phyloP scores from a whole-genome alignment of 2,329 filamentous ascomycete species.

The Cladosporium sp. region DNA sequence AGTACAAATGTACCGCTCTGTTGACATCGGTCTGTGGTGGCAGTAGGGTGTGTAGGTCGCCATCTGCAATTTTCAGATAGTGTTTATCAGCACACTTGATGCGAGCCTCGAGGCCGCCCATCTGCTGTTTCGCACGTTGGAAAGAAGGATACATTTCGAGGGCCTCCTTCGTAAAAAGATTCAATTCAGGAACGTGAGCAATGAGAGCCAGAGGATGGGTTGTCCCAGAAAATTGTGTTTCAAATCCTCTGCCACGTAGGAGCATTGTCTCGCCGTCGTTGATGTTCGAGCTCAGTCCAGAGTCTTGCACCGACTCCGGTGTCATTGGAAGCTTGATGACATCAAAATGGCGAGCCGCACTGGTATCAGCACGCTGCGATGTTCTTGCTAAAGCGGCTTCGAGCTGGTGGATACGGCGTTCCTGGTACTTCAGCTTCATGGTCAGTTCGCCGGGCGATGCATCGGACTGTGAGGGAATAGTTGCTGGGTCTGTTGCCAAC shows the following conservation, averaged over 20 bases:
- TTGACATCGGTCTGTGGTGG: constrained; percentile 39
- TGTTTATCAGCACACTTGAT: constrained; percentile 20
- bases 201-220: constrained; percentile 36
- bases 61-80: constrained; percentile 23
- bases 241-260: constrained; percentile 42
- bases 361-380: neutral
- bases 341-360: neutral
- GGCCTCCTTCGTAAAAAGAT: constrained; percentile 26
- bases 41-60: constrained; percentile 34
- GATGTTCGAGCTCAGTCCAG: constrained; percentile 16
- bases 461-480: neutral
- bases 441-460: constrained; percentile 16
- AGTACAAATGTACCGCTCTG: constrained; percentile 43
- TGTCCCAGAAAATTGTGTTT: constrained; percentile 42
- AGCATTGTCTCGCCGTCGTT: constrained; percentile 37
- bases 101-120: constrained; percentile 22
- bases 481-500: neutral
- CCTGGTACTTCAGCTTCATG: constrained; percentile 23
- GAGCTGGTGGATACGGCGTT: constrained; percentile 27
- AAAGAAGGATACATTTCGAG: constrained; percentile 34
- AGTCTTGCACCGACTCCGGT: constrained; percentile 21
- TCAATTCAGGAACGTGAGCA: constrained; percentile 26
- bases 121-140: constrained; percentile 24
- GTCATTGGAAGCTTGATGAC: constrained; percentile 11
- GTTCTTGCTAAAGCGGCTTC: constrained; percentile 21